phyloP scores from a whole-genome alignment of 345 rosid species.

The Eutrema heterophyllum region DNA sequence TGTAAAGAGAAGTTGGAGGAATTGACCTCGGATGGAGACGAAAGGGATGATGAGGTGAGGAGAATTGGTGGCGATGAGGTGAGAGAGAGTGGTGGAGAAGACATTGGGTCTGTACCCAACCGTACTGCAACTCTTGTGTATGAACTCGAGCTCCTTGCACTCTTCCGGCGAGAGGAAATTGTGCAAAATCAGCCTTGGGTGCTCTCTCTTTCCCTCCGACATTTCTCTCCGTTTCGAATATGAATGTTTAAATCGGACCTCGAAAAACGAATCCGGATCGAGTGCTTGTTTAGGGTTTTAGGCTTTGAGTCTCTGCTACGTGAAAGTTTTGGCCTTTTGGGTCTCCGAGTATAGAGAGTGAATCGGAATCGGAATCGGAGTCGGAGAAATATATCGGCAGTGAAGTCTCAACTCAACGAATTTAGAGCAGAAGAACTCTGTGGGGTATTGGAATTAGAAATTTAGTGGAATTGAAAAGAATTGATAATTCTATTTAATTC shows the following conservation, averaged over 20 bases:
- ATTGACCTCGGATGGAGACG: conserved; percentile 62
- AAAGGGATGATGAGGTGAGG: conserved; percentile 71
- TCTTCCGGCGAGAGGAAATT: conserved; percentile 46
- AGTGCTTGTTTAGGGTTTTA: background rate
- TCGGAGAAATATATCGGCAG: background rate
- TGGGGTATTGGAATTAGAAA: too few species aligned
- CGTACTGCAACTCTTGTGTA: conserved; percentile 72
- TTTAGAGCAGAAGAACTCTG: background rate
- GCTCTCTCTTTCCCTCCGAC: conserved; percentile 20
- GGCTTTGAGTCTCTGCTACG: background rate
- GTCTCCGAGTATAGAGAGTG: too few species aligned
- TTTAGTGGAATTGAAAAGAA: too few species aligned
- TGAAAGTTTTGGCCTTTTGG: background rate
- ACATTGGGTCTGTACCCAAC: conserved; percentile 89
- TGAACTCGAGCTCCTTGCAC: conserved; percentile 82
- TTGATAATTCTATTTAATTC: too few species aligned
- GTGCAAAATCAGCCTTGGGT: conserved; percentile 41
- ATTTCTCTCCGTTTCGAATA: background rate
- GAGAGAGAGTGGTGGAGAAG: conserved; percentile 91
- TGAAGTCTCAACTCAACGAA: background rate
- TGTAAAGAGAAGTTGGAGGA: background rate
- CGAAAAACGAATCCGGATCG: background rate
- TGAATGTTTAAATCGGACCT: background rate
- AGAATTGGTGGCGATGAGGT: conserved; percentile 76
- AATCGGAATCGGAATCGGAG: background rate